Evolutionary conservation across 495 filamentous ascomycete species (phyloP), one percentile per base, ranked within the genome.

Genomic region (Pyronema omphalodes): DNA sequence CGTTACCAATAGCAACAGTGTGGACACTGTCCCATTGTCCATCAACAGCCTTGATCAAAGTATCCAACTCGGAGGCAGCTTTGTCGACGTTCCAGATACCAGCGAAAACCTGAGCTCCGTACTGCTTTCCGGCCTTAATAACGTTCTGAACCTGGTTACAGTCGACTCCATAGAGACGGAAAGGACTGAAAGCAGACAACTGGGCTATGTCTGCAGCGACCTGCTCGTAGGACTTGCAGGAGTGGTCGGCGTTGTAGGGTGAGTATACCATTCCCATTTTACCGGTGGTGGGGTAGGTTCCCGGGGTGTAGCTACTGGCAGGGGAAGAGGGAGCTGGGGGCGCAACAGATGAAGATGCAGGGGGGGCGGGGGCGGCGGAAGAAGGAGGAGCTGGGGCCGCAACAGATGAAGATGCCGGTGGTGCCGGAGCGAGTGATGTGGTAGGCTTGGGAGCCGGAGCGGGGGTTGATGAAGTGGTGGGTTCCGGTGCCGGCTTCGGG

Each of bases 91-190:
- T 70, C 63, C 70, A 88, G 56, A 93, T 68, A 34, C 86, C 88
- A 11, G 79, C 71, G 60, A 93, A 82, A 52, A 94, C 66, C 58
- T 79, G 78, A 57, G 82, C 74, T 33, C 73, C 72, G 37, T 75
- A 70, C 6, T 68, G 62, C 23, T 75, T 73, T 3, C 77, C 81
- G 2, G 80, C 80, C 6, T 68, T 62, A 5, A 80, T 64, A 5
- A 83, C 79, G 9, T 69, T 75, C 1, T 69, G 57, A 9, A 85
- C 71, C 61, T 87, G 82, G 59, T 83, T 70, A 67, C 87, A 93
- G 65, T 86, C 84, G 35, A 76, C 75, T 37, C 86, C 87, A 65
- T 94, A 94, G 59, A 88, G 74, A 51, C 88, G 82, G 50, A 93
- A 66, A 29, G 79, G 64, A 9, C 71, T 65, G 68, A 79, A 85